Conservation (phyloP, 2,329 filamentous ascomycete genomes). For the Diaporthe velutina region DNA sequence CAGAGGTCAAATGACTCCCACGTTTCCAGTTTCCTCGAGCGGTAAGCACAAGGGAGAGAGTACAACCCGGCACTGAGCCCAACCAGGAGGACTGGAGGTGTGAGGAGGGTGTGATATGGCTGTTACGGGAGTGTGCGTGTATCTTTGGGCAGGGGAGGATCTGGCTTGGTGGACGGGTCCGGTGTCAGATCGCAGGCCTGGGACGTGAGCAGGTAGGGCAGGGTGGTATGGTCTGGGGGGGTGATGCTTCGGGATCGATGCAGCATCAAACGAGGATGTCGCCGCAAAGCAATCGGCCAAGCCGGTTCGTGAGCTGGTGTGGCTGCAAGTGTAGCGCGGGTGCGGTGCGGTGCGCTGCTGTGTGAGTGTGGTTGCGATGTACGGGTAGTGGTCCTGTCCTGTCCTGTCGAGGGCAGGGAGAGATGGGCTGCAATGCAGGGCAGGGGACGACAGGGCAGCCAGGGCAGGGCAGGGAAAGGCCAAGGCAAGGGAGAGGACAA, state of each 20-base stretch:
- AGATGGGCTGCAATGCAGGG: slow-evolving; percentile 6
- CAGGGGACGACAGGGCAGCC: slow-evolving; percentile 9
- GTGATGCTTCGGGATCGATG: slow-evolving; percentile 28
- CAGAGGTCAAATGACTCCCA: slow-evolving; percentile 26
- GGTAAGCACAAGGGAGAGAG: slow-evolving; percentile 27
- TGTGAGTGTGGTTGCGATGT: slow-evolving; percentile 3
- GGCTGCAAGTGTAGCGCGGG: slow-evolving; percentile 2
- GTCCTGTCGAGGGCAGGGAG: background rate
- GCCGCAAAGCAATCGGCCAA: slow-evolving; percentile 26
- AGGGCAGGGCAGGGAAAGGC: background rate
- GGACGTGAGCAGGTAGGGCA: slow-evolving; percentile 15
- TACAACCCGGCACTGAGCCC: slow-evolving; percentile 3
- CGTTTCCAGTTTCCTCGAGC: slow-evolving; percentile 28
- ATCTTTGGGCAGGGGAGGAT: slow-evolving; percentile 23
- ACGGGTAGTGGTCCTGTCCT: slow-evolving; percentile 3
- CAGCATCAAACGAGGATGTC: slow-evolving; percentile 23
- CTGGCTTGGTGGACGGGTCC: slow-evolving; percentile 34
- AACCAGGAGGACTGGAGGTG: slow-evolving; percentile 18
- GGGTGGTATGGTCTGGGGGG: slow-evolving; percentile 5
- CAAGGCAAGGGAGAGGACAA: slow-evolving; percentile 1
- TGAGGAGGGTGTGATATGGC: slow-evolving; percentile 13
- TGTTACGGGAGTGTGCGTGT: slow-evolving; percentile 29
- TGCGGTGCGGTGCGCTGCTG: background rate
- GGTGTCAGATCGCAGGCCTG: slow-evolving; percentile 36
- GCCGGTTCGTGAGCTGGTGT: slow-evolving; percentile 21